phyloP scores from a whole-genome alignment of 106 monocot genomes.

The Platanthera guangdongensis region DNA sequence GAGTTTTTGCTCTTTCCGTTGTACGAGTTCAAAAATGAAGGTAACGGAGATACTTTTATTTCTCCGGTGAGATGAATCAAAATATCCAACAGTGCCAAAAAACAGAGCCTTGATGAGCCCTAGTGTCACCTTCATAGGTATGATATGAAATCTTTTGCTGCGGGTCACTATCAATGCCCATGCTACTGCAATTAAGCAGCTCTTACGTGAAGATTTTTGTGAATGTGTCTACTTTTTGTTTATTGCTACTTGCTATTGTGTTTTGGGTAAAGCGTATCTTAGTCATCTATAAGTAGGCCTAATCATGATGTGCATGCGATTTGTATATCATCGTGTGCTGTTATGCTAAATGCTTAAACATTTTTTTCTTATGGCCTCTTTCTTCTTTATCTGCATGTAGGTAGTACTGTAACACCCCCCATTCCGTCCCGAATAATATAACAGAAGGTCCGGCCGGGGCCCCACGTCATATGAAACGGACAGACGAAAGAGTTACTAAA shows the following conservation, averaged over 20 bases:
- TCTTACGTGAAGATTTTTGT: background rate
- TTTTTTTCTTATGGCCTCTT: background rate
- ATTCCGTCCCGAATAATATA: no score
- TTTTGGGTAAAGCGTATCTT: background rate
- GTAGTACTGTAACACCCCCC: no score
- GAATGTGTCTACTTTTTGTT: background rate
- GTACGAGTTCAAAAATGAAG: background rate
- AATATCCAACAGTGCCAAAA: no score
- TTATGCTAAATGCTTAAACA: background rate
- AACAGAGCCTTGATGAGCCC: background rate
- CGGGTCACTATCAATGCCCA: constrained; percentile 15
- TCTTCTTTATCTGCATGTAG: background rate
- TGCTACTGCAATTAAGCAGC: background rate
- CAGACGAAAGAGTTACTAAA: no score
- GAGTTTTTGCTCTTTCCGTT: no score
- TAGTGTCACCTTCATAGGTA: constrained; percentile 13
- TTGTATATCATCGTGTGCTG: background rate
- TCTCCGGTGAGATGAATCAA: no score
- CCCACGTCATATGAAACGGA: no score
- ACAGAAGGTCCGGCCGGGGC: no score
- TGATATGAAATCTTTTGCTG: background rate
- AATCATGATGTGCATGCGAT: background rate
- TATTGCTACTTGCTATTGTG: background rate
- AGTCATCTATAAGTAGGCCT: background rate
- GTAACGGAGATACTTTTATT: background rate